Conservation (phyloP, 176 grass and related monocot genomes). For the Calamus simplicifolius region DNA sequence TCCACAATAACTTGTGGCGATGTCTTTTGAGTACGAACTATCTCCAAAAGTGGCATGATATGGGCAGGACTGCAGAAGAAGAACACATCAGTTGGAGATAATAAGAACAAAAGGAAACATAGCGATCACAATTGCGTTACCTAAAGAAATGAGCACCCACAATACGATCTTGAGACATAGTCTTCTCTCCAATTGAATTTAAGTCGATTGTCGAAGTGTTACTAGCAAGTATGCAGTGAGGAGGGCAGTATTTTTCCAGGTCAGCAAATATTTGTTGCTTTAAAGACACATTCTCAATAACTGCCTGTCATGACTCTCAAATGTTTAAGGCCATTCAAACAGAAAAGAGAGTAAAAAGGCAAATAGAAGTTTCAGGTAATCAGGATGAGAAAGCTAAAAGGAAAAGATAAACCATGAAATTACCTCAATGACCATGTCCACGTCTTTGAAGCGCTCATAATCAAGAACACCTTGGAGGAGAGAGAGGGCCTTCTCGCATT, state of each 20-base stretch:
- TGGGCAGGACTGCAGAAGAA: constrained; percentile 64
- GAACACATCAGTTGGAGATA: constrained; percentile 9
- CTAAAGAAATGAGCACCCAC: constrained; percentile 95
- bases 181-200: constrained; percentile 81
- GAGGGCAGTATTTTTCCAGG: constrained; percentile 67
- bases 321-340: no score
- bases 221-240: constrained; percentile 74
- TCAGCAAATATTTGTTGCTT: constrained; percentile 93
- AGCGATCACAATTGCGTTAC: constrained; percentile 22
- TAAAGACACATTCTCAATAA: constrained; percentile 75
- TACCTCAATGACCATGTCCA: constrained; percentile 85
- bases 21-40: constrained; percentile 60
- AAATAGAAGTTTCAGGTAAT: background rate
- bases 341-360: constrained; percentile 1
- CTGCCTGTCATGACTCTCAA: constrained; percentile 39
- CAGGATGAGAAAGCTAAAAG: background rate
- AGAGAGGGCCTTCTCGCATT: constrained; percentile 64
- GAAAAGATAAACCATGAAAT: constrained; percentile 4
- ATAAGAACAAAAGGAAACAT: background rate
- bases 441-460: constrained; percentile 74
- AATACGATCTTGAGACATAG: constrained; percentile 68
- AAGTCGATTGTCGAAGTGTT: constrained; percentile 97
- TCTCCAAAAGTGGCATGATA: constrained; percentile 90
- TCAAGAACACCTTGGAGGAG: constrained; percentile 64
- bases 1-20: constrained; percentile 82